Evolutionary conservation across 768 basidiomycete species (phyloP).

Genomic region (Leccinellum albellum): DNA sequence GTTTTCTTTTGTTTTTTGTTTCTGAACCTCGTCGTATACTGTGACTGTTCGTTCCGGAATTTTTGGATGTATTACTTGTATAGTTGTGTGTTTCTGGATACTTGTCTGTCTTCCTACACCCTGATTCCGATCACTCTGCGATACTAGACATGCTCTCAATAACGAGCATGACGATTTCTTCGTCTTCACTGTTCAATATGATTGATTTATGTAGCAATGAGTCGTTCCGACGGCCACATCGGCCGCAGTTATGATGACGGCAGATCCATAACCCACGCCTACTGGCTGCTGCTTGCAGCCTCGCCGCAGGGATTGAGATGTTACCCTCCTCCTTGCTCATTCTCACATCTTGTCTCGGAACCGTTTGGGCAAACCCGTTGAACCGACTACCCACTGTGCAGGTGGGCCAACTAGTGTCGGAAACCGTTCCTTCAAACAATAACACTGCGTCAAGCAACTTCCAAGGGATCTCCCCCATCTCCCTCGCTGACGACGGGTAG

Average conservation of each 20-base stretch:
- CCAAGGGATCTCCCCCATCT: constrained; percentile 43
- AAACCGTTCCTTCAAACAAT: constrained; percentile 9
- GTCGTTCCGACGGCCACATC: too few species aligned
- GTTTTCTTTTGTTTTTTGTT: constrained; percentile 11
- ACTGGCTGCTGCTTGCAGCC: too few species aligned
- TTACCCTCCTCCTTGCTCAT: constrained; percentile 4
- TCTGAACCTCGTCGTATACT: constrained; percentile 12
- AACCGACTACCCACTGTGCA: constrained; percentile 12
- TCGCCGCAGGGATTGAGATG: constrained; percentile 17
- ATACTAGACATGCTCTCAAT: constrained; percentile 3
- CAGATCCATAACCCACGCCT: background rate
- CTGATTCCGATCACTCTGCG: constrained; percentile 5
- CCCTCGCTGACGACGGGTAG: constrained; percentile 46
- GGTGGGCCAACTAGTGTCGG: constrained; percentile 8
- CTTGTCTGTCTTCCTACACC: constrained; percentile 31
- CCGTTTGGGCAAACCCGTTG: constrained; percentile 3
- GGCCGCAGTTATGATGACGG: background rate
- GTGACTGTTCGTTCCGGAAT: constrained; percentile 30
- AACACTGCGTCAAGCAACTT: constrained; percentile 24
- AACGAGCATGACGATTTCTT: background rate
- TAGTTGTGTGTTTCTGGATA: constrained; percentile 38
- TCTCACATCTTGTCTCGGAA: constrained; percentile 11
- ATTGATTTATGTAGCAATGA: background rate
- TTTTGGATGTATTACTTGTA: constrained; percentile 34
- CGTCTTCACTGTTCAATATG: background rate